A percentile compares a stretch with the other conserved stretches of the same genome.
Evolutionary conservation across 192 early-diverging fungal species (phyloP).

Genomic region (Endogone sp.): DNA sequence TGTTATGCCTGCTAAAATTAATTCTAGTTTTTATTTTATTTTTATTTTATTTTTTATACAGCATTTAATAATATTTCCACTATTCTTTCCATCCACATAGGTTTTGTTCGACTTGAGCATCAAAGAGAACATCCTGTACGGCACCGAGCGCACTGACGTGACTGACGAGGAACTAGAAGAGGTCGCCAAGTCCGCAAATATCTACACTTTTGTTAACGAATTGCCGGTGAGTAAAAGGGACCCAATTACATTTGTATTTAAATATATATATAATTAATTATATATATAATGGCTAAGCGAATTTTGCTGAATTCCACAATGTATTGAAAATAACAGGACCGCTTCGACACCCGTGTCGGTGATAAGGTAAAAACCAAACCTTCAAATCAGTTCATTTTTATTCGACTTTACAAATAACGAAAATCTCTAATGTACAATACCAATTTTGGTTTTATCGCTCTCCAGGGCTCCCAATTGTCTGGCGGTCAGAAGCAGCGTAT

Average conservation of each 20-base stretch:
- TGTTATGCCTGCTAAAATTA: no score
- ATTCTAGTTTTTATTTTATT: no score
- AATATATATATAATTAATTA: no score
- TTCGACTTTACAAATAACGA: no score
- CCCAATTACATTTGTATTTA: neutral
- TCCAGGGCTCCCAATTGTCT: conserved; percentile 47
- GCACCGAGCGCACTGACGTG: conserved; percentile 30
- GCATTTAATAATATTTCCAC: no score
- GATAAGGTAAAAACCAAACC: no score
- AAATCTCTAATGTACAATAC: no score
- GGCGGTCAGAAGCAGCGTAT: conserved; percentile 82
- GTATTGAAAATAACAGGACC: neutral
- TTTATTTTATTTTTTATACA: neutral
- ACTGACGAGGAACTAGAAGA: conserved; percentile 48
- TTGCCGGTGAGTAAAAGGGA: conserved; percentile 40
- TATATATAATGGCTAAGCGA: no score
- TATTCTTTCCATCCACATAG: neutral
- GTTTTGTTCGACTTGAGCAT: conserved; percentile 78
- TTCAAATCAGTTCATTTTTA: no score
- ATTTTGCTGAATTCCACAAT: neutral
- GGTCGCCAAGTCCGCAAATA: conserved; percentile 55
- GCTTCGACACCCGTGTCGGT: conserved; percentile 63
- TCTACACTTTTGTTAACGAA: conserved; percentile 53
- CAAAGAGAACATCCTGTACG: conserved; percentile 82
- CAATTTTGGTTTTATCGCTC: neutral